Evolutionary conservation across 179 eudicot species (phyloP), one percentile per base, ranked within the genome.

Genomic region (Monotropa hypopitys): DNA sequence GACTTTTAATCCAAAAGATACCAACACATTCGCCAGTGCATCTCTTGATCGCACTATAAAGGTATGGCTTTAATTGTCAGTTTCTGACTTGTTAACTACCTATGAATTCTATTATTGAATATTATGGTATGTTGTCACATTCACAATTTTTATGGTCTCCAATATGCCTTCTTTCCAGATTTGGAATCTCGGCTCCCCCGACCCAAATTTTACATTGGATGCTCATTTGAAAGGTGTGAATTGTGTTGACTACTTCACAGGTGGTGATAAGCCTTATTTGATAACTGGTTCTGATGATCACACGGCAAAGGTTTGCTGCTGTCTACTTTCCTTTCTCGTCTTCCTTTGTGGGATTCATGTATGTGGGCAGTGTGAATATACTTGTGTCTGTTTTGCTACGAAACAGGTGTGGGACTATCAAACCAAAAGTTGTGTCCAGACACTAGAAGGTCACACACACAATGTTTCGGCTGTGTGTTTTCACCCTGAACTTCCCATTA

Each of bases 11-110:
- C 97, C 99, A 2, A 95, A 95, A 87, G 97, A 93, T 78, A 93
- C 97, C 79, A 95, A 95, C 86, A 95, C 99, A 61, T 95, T 95
- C 79, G 99, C 99, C 56, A 93, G 97, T 93, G 99, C 99, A 78
- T 95, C 99, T 78, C 95, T 95, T 82, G 99, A 95, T 86, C 97
- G 99, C 74, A 92, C 99, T 33, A 93, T 95, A 76, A 95, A 93
- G 99, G 99, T 93, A 81, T 75, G 61, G 18, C 51, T 16, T 40
- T 26, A 21, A 18, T 16, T 77, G 40, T 38, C 40, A 43, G 21
- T 23, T 26, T 20, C 18, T 12, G 54, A 21, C 43, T 4, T 43
- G 23, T 43, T 59, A 30, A 9, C 40, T 20, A n/a, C 4, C 8
- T 30, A 46, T 72, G 4, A 49, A 61, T 53, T 2, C 12, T 38